Evolutionary conservation across 2,329 filamentous ascomycete genomes (phyloP).

Genomic region (Leptodontidium sp.): DNA sequence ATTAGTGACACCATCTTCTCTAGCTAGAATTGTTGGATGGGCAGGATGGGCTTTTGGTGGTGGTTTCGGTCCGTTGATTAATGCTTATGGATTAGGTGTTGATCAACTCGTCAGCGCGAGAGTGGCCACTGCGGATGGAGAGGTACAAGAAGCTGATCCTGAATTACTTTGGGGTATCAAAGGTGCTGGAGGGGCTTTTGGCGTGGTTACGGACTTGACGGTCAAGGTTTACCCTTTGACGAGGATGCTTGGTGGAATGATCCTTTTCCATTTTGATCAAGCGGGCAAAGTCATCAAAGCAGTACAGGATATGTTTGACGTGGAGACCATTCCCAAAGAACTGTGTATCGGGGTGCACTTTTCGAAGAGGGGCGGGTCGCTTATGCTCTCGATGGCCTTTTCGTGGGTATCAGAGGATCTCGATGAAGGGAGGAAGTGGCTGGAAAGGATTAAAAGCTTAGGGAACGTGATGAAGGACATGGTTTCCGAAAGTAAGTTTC

Average conservation of each 20-base stretch:
- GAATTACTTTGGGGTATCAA: constrained; percentile 1
- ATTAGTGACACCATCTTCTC: not conserved
- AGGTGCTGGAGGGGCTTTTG: constrained; percentile 4
- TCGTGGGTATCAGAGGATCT: constrained; percentile 6
- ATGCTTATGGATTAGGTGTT: not conserved
- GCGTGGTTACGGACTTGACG: not conserved
- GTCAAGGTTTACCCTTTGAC: not conserved
- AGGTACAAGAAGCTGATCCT: not conserved
- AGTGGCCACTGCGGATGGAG: not conserved
- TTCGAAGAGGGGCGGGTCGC: not conserved
- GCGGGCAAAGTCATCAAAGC: not conserved
- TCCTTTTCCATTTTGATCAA: constrained; percentile 4
- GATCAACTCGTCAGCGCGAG: constrained; percentile 1
- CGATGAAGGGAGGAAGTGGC: constrained; percentile 6
- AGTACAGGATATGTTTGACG: not conserved
- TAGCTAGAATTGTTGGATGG: constrained; percentile 1
- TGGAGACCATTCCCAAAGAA: not conserved
- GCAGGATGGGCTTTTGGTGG: not conserved
- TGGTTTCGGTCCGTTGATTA: not conserved
- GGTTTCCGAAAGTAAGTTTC: constrained; percentile 13
- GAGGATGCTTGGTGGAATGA: constrained; percentile 4
- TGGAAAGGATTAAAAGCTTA: not conserved
- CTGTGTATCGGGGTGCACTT: constrained; percentile 3
- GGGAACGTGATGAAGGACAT: constrained; percentile 6
- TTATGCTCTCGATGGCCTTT: not conserved